Evolutionary conservation across 1,284 basidiomycete species (phyloP), one percentile per base, ranked within the genome.

Genomic region (Clitocybe nebularis): DNA sequence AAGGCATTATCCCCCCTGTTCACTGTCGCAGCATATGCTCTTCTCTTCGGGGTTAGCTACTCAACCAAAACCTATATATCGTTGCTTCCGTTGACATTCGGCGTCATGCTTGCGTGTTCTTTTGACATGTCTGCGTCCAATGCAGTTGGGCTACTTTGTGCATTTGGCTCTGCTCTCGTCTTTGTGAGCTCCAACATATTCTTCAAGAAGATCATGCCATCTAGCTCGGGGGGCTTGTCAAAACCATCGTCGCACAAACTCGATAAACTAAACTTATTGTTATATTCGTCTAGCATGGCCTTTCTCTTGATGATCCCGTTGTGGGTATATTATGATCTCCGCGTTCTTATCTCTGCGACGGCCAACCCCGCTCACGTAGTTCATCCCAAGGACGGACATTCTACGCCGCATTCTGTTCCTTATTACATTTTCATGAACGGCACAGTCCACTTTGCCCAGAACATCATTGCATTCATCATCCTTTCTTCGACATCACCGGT

Each of bases 121-220:
- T 93, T 92, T 58, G 93, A 96, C 65, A 71, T 94, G 43, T 89
- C 90, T 2, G 81, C 83, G 4, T 90, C 88, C 34, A 95, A 94
- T 62, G 67, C 79, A 4, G 67, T 87, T 35, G 93, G 93, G 13
- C 69, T 97, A 17, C 66, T 94, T 10, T 95, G 89, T 62, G 93
- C 93, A 3, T 92, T 97, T 57, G 93, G 93, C 26, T 95, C 92
- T 10, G 94, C 94, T 17, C 67, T 98, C 46, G 83, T 99, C 52
- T 98, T 99, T 61, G 96, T 99, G 39, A 91, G 89, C 47, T 94
- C 94, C 52, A 99, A 99, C 68, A 98, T 99, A 57, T 97, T 95
- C 66, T 96, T 95, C 77, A 99, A 99, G 69, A 98, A 97, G 72
- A 84, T 99, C 47, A 86, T 99, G 75, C 93, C 93, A 0, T 81